Percentiles rank a stretch among this genome's conserved stretches.
phyloP scores from a whole-genome alignment of 495 filamentous ascomycete species.

The Penicillium longicatenatum region DNA sequence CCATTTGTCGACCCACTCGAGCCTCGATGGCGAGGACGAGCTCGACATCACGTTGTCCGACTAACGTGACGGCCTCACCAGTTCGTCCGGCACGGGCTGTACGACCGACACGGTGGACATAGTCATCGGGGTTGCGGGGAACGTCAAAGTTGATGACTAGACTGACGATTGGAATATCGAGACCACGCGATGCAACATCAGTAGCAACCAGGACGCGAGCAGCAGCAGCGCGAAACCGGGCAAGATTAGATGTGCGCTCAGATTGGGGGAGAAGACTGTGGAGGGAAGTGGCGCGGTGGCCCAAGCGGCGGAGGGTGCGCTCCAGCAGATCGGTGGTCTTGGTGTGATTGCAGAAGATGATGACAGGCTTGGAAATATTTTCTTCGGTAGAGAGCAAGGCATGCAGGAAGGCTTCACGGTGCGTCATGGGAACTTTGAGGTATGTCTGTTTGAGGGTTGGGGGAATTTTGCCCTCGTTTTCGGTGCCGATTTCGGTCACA shows the following conservation, averaged over 20 bases:
- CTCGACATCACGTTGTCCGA: constrained; percentile 89
- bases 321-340: constrained; percentile 85
- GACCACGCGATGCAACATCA: constrained; percentile 91
- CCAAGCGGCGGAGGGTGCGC: constrained; percentile 77
- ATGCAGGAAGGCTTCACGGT: constrained; percentile 92
- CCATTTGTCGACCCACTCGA: constrained; percentile 78
- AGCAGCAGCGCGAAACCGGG: constrained; percentile 86
- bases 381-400: constrained; percentile 77
- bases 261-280: constrained; percentile 84
- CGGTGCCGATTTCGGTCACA: constrained; percentile 83
- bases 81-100: constrained; percentile 86
- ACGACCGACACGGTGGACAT: constrained; percentile 93
- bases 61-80: constrained; percentile 82
- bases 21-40: constrained; percentile 85
- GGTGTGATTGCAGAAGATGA: constrained; percentile 95
- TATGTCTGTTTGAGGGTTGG: constrained; percentile 80
- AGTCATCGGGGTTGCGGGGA: constrained; percentile 93
- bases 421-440: constrained; percentile 81
- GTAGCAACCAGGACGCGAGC: constrained; percentile 92
- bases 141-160: constrained; percentile 95
- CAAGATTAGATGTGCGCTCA: constrained; percentile 82
- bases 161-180: constrained; percentile 91
- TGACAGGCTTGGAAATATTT: constrained; percentile 72
- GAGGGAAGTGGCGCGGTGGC: constrained; percentile 86
- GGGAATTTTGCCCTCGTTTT: constrained; percentile 67